Conservation (phyloP, 163 green algal species). For the Scenedesmus sp. region DNA sequence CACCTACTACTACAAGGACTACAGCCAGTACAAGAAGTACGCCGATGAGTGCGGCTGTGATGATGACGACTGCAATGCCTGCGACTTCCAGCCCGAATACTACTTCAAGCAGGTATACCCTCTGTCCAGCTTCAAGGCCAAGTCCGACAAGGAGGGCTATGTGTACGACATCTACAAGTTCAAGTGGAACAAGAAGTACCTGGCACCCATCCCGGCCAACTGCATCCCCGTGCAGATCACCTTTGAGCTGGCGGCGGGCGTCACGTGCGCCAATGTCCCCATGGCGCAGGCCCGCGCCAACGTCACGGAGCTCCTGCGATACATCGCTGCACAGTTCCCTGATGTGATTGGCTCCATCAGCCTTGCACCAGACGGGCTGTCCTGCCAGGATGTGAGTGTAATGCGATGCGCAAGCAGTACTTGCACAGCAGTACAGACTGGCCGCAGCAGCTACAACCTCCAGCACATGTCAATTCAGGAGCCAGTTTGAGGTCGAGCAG, state of each 20-base stretch:
- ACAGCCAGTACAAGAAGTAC: constrained; percentile 40
- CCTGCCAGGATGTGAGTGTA: constrained; percentile 1
- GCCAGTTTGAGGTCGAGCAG: too few species aligned
- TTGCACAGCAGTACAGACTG: not conserved
- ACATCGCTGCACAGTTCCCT: not conserved
- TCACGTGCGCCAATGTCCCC: constrained; percentile 10
- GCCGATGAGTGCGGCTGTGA: not conserved
- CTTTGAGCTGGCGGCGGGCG: not conserved
- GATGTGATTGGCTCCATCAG: not conserved
- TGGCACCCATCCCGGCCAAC: constrained; percentile 29
- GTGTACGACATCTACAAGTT: constrained; percentile 48
- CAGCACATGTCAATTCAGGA: too few species aligned
- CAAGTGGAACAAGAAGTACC: constrained; percentile 47
- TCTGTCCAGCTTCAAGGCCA: constrained; percentile 30
- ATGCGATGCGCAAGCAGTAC: not conserved
- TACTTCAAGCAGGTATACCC: constrained; percentile 45
- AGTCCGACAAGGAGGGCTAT: constrained; percentile 25
- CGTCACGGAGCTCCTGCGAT: not conserved
- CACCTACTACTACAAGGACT: constrained; percentile 48
- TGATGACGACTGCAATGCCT: not conserved
- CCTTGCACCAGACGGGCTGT: not conserved
- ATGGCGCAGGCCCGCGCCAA: not conserved
- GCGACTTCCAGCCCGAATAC: not conserved
- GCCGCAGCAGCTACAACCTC: not conserved
- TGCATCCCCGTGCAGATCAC: not conserved